A percentile compares a stretch with the other conserved stretches of the same genome.
Conservation (phyloP, 768 basidiomycete species). For the Tephrocybe sp. region DNA sequence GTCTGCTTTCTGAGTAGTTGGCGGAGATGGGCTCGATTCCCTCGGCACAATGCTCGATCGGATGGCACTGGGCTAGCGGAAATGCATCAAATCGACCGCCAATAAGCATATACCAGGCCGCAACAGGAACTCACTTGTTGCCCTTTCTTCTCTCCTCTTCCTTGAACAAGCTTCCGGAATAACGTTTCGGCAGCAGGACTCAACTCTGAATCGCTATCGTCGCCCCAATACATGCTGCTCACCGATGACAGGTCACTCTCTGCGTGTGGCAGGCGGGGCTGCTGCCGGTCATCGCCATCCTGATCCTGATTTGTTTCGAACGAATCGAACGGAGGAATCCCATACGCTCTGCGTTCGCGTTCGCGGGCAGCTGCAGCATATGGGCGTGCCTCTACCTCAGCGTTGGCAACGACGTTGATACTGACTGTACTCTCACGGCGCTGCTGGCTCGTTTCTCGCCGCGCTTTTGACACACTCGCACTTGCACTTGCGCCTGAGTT, state of each 20-base stretch:
- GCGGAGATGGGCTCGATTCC: constrained; percentile 4
- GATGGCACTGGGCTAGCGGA: background rate
- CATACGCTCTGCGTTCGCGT: constrained; percentile 50
- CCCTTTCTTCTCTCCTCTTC: constrained; percentile 15
- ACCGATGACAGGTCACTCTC: constrained; percentile 52
- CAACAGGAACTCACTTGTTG: constrained; percentile 11
- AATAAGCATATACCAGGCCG: too few relatives aligned
- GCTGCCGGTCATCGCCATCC: constrained; percentile 6
- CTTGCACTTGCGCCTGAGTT: background rate
- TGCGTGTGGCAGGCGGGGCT: constrained; percentile 34
- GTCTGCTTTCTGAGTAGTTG: background rate
- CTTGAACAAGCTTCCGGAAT: constrained; percentile 36
- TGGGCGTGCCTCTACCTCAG: constrained; percentile 20
- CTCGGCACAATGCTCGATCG: constrained; percentile 1
- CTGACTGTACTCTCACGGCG: background rate
- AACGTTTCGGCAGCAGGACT: constrained; percentile 51
- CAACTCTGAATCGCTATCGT: constrained; percentile 33
- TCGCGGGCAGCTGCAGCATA: constrained; percentile 42
- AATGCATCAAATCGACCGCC: background rate
- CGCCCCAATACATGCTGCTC: constrained; percentile 39
- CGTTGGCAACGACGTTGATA: constrained; percentile 17
- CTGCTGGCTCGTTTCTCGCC: constrained; percentile 3
- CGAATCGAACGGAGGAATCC: constrained; percentile 46
- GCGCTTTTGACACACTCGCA: background rate
- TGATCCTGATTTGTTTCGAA: constrained; percentile 27